Base-by-base conservation (phyloP, 106 monocot species). In the Acorus calamus region DNA sequence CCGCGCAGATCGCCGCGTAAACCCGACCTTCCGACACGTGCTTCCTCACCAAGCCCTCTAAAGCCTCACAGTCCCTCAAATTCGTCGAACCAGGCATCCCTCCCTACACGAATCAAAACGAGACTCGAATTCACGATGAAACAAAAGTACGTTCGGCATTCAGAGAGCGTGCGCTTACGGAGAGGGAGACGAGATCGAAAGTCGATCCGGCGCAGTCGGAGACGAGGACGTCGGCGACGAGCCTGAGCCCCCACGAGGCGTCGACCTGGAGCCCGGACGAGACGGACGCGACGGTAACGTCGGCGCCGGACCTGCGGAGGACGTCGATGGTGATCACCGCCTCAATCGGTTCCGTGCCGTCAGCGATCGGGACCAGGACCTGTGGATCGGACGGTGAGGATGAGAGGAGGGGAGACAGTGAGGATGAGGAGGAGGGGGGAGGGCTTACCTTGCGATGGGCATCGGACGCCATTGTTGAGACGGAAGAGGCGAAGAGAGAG, bases 301-400 rank as follows among this genome's bases (percentile, higher is more conserved):
- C 79, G 7, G 94, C 86, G 12, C 94, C 94, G 43, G 89, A 64
- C 11, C 94, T 64, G 56, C 94, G 86, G 56, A 94, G 84, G 53
- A 89, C 81, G 70, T 89, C 89, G 74, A 84, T 74, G 61, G 74
- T 75, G 77, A 94, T 81, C 46, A 86, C 77, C n/a, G 89, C 94
- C 73, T 94, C 94, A 78, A 94, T 77, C 59, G 94, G 89, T 81
- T 94, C 94, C 64, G 89, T 84, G 6, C 94, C 89, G 63, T 81
- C 49, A 12, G 84, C 89, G 61, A 94, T 73, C 44, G 94, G 94
- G 3, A 94, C 75, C 2, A 94, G 67, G 3, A 89, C 89, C 86
- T 89, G 28, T 28, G 28, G 28, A 28, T 28, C 28, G 71, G 47
- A 12, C 2, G 47, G 11, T 10, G 6, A 5, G 47, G 6, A 14